These are phyloP conservation scores for Leucocoprinus sp. DNA, from an alignment of 768 basidiomycete species.

Conservation along the genomic window DNA sequence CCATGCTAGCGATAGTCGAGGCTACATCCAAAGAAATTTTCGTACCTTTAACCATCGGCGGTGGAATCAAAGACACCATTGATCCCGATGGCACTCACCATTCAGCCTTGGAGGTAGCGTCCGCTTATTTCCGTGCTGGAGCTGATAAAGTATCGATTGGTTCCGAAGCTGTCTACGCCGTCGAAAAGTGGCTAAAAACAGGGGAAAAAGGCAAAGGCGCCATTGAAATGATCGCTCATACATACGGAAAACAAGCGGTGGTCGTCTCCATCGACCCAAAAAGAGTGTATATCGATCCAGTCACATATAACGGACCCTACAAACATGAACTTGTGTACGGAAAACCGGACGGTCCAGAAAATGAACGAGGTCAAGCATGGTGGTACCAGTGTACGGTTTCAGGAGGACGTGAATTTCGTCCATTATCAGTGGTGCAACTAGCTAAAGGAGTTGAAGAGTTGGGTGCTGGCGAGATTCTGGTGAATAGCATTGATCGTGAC, in stretches of 20 bases:
- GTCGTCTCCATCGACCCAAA: slow-evolving; percentile 96
- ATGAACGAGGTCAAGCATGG: slow-evolving; percentile 74
- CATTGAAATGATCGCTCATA: slow-evolving; percentile 85
- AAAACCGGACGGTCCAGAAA: slow-evolving; percentile 34
- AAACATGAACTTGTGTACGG: slow-evolving; percentile 52
- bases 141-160: slow-evolving; percentile 99
- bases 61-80: slow-evolving; percentile 92
- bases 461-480: slow-evolving; percentile 90
- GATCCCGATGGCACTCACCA: slow-evolving; percentile 92
- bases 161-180: slow-evolving; percentile 90
- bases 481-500: slow-evolving; percentile 96
- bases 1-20: slow-evolving; percentile 94
- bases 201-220: slow-evolving; percentile 57
- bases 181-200: slow-evolving; percentile 64
- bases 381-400: slow-evolving; percentile 99
- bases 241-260: slow-evolving; percentile 94
- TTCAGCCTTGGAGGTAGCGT: slow-evolving; percentile 88
- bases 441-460: slow-evolving; percentile 82
- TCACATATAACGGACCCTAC: slow-evolving; percentile 63
- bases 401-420: slow-evolving; percentile 79
- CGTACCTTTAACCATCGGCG: slow-evolving; percentile 97
- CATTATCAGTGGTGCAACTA: slow-evolving; percentile 86
- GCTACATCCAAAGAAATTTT: slow-evolving; percentile 85
- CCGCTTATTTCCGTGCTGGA: slow-evolving; percentile 92
- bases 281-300: slow-evolving; percentile 67